Evolutionary conservation across 2,329 filamentous ascomycete genomes (phyloP).

Genomic region (Fusarium incarnatum): DNA sequence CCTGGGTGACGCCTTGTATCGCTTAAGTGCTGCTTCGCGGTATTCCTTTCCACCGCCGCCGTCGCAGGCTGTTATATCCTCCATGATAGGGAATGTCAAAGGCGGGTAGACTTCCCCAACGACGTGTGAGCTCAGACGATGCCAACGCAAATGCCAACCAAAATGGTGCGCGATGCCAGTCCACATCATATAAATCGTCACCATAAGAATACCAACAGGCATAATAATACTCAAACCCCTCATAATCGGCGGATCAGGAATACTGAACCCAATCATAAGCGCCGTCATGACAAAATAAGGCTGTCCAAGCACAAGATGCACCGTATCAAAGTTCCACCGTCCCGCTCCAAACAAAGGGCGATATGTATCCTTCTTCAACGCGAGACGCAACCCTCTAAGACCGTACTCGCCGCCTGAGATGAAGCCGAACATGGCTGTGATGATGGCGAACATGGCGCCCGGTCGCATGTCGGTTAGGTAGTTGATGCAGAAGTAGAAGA

Average conservation of each 20-base stretch:
- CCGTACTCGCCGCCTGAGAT: conserved; percentile 60
- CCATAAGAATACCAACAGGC: conserved; percentile 35
- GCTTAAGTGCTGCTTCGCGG: conserved; percentile 19
- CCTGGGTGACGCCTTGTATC: conserved; percentile 27
- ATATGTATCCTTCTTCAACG: conserved; percentile 18
- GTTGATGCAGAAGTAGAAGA: conserved; percentile 59
- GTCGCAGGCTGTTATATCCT: conserved; percentile 31
- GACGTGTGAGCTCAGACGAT: conserved; percentile 26
- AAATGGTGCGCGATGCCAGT: conserved; percentile 23
- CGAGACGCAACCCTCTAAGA: conserved; percentile 21
- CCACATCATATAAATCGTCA: conserved; percentile 33
- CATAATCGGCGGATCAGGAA: conserved; percentile 32
- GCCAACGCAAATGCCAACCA: conserved; percentile 15
- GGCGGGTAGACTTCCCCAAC: conserved; percentile 20
- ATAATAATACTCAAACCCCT: conserved; percentile 34
- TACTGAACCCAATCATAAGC: conserved; percentile 36
- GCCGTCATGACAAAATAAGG: conserved; percentile 36
- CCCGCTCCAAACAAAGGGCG: conserved; percentile 15
- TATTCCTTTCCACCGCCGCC: conserved; percentile 26
- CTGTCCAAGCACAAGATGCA: conserved; percentile 23
- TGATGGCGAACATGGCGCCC: conserved; percentile 56
- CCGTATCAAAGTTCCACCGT: conserved; percentile 31
- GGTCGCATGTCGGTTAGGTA: conserved; percentile 40
- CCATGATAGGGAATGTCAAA: conserved; percentile 28
- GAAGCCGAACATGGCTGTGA: conserved; percentile 61